Percentiles rank a stretch among this genome's conserved stretches.
These are phyloP conservation scores for Lyophyllum semitale DNA, from an alignment of 768 basidiomycete species.

Conservation along the genomic window DNA sequence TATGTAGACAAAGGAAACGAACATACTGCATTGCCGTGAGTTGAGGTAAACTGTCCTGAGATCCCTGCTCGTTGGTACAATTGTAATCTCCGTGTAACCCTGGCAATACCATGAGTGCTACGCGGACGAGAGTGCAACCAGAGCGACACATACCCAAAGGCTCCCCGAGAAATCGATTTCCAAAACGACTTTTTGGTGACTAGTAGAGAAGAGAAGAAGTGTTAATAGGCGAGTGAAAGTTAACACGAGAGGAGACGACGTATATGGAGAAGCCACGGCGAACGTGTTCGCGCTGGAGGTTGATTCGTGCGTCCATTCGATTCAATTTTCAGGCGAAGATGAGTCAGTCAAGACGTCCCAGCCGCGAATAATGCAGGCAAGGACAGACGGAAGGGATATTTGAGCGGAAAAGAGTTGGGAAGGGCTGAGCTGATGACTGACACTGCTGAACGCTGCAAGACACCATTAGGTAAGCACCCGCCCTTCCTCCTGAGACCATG, in stretches of 20 bases:
- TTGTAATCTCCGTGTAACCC: constrained; percentile 94
- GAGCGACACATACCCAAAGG: constrained; percentile 64
- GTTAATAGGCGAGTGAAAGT: constrained; percentile 36
- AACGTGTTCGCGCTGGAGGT: constrained; percentile 75
- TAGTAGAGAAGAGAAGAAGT: constrained; percentile 63
- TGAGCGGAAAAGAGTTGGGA: constrained; percentile 9
- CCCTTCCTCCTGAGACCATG: constrained; percentile 45
- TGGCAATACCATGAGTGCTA: constrained; percentile 36
- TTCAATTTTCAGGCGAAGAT: constrained; percentile 19
- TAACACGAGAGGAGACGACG: constrained; percentile 46
- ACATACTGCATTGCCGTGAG: constrained; percentile 84
- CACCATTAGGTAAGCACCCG: constrained; percentile 36
- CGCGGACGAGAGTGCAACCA: constrained; percentile 5
- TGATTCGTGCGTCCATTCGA: constrained; percentile 50
- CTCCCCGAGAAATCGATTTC: constrained; percentile 91
- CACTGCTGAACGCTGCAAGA: constrained; percentile 19
- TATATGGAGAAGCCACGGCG: constrained; percentile 91
- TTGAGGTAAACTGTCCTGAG: constrained; percentile 87
- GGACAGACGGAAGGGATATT: constrained; percentile 9
- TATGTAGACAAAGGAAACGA: neutral
- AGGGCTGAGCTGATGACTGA: constrained; percentile 15
- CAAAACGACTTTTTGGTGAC: constrained; percentile 93
- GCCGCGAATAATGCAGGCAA: constrained; percentile 12
- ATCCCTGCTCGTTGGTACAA: constrained; percentile 78
- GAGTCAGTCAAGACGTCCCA: constrained; percentile 28